phyloP scores from a whole-genome alignment of 306 rosid genomes.

The Trifolium pratense region DNA sequence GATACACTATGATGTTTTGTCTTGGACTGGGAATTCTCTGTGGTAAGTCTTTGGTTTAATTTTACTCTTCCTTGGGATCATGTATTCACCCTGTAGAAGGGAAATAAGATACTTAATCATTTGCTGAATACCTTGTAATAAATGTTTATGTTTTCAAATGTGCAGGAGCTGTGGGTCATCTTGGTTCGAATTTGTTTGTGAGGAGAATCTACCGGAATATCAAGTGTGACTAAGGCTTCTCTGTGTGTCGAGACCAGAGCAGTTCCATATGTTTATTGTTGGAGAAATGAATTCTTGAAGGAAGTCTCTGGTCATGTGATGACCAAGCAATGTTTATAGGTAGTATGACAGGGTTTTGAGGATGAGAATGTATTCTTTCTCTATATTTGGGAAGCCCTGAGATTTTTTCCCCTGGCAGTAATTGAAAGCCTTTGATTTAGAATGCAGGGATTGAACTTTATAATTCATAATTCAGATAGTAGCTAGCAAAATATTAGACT shows the following conservation, averaged over 20 bases:
- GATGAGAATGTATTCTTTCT: constrained; percentile 67
- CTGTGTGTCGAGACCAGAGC: constrained; percentile 49
- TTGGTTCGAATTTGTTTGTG: constrained; percentile 95
- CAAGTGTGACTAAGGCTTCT: constrained; percentile 83
- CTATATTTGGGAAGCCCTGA: constrained; percentile 68
- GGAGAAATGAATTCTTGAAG: constrained; percentile 47
- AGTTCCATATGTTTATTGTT: constrained; percentile 48
- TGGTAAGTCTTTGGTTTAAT: constrained; percentile 64
- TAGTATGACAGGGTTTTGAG: constrained; percentile 60
- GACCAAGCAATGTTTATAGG: constrained; percentile 51
- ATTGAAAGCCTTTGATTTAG: constrained; percentile 80
- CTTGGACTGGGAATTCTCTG: constrained; percentile 98
- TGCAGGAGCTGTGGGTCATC: constrained; percentile 96
- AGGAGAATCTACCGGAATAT: constrained; percentile 99
- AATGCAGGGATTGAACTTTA: constrained; percentile 67
- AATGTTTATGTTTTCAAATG: constrained; percentile 23
- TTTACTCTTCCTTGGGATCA: neutral
- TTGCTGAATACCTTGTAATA: neutral
- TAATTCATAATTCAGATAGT: constrained; percentile 49
- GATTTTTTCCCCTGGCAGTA: constrained; percentile 67
- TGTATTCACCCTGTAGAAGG: neutral
- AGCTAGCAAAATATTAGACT: constrained; percentile 66
- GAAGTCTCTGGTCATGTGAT: constrained; percentile 54
- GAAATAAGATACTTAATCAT: constrained; percentile 9
- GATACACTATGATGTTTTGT: constrained; percentile 98